These are phyloP conservation scores for Abelmoschus esculentus DNA, from an alignment of 345 rosid genomes.

Conservation along the genomic window DNA sequence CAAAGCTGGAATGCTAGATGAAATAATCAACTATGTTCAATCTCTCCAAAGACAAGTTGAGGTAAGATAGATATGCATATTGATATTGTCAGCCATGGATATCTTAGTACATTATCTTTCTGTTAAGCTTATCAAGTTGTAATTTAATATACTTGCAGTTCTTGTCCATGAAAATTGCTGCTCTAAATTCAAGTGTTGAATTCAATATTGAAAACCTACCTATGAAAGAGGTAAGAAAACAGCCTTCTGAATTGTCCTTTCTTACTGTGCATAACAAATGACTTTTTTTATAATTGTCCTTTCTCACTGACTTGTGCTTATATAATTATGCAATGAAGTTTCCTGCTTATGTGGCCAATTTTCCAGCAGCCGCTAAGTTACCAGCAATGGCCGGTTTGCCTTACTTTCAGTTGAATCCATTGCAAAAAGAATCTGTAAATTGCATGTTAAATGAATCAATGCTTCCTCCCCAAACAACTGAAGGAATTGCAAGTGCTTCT, in stretches of 20 bases:
- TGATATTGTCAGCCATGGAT: background rate
- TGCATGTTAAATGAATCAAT: constrained; percentile 17
- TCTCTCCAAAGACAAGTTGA: constrained; percentile 74
- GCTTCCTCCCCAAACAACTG: constrained; percentile 17
- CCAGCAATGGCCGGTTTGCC: constrained; percentile 27
- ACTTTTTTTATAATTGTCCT: background rate
- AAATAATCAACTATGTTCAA: constrained; percentile 79
- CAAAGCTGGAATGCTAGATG: constrained; percentile 86
- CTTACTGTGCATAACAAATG: background rate
- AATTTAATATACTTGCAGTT: constrained; percentile 34
- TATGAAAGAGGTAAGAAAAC: constrained; percentile 28
- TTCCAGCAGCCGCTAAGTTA: constrained; percentile 25
- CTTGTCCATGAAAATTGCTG: constrained; percentile 77
- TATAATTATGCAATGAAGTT: constrained; percentile 21
- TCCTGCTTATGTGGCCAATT: constrained; percentile 33
- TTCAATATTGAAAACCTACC: constrained; percentile 37
- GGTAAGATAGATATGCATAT: constrained; percentile 21
- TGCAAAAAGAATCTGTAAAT: constrained; percentile 23
- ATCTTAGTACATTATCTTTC: background rate
- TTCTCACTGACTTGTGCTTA: constrained; percentile 18
- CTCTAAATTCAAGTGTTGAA: constrained; percentile 45
- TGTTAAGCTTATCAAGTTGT: background rate
- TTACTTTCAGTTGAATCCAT: constrained; percentile 19
- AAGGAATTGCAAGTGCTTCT: background rate
- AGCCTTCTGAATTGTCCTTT: background rate